Base-by-base conservation (phyloP, 75 land plant species). In the Cryptomeria japonica region DNA sequence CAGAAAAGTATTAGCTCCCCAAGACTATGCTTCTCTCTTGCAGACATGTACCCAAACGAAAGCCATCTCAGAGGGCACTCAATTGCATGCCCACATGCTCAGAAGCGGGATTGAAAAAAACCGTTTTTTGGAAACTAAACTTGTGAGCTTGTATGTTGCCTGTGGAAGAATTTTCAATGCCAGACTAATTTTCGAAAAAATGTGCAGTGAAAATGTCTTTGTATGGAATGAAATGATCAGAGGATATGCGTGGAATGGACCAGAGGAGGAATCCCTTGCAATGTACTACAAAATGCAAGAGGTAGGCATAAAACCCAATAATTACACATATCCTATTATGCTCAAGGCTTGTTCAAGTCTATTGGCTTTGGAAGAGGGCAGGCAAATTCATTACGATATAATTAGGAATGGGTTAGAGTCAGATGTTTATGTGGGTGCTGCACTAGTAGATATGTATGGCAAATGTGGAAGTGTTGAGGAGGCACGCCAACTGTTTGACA, bases 141-240 rank as follows among this genome's bases (percentile, higher is more conserved):
- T 82, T 3, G 84, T 82, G 31, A 82, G 47, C 32, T n/a, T 82
- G 49, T 82, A 82, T 44, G 84, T 41, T 44, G 49, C 32, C 49
- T 44, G 49, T 82, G 84, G 84, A 14, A 46, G 25, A 3, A 82
- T 82, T 25, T 13, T 1, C 15, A 37, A 85, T 56, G 86, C 86
- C 6, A 32, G 86, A 25, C 68, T 16, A 46, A 25, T 85, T 32
- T 85, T 85, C 14, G 86, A 85, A 2, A 85, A 85, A 55, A 36
- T 85, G 86, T 47, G 6, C 13, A 38, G 15, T 2, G 86, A 49
- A 58, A 91, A 93, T 87, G 78, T 89, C 1, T 89, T 87, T 61
- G 55, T 86, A 25, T 88, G 90, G 89, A 91, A 88, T 84, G 80
- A 88, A 18, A 93, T 93, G 89, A 91, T 93, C 38, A 89, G 87